A percentile compares a stretch with the other conserved stretches of the same genome.
Evolutionary conservation across 2,329 filamentous ascomycete species (phyloP).

Genomic region (Trichoderma afroharzianum): DNA sequence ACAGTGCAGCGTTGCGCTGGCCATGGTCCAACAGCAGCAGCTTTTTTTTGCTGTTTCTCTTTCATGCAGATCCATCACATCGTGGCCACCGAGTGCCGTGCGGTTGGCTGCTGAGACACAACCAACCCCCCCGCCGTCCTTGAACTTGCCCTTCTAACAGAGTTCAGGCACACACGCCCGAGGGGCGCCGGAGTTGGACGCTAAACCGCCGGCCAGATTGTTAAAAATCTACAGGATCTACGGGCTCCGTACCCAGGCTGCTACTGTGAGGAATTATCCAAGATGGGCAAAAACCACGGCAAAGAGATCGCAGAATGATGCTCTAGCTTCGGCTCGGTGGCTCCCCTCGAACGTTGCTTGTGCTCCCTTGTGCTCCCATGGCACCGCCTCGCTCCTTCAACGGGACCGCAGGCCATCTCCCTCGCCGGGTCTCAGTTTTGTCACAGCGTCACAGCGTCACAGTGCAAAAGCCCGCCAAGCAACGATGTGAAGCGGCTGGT

Average conservation of each 20-base stretch:
- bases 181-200: neutral
- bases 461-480: neutral
- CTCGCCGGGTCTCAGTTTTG: neutral
- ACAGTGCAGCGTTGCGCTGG: neutral
- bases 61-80: neutral
- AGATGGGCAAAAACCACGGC: neutral
- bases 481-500: neutral
- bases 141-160: neutral
- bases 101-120: neutral
- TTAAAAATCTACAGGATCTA: neutral
- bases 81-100: neutral
- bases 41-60: neutral
- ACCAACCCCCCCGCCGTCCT: neutral
- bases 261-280: neutral
- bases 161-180: neutral
- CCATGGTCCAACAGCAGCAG: neutral
- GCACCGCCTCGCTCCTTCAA: constrained; percentile 13
- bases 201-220: neutral
- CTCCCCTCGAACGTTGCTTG: neutral
- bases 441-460: constrained; percentile 5
- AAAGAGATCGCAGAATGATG: neutral
- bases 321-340: neutral
- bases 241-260: neutral
- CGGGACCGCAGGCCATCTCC: neutral
- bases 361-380: neutral